Evolutionary conservation across 176 grass and related monocot genomes (phyloP).

Genomic region (Melocanna baccifera): DNA sequence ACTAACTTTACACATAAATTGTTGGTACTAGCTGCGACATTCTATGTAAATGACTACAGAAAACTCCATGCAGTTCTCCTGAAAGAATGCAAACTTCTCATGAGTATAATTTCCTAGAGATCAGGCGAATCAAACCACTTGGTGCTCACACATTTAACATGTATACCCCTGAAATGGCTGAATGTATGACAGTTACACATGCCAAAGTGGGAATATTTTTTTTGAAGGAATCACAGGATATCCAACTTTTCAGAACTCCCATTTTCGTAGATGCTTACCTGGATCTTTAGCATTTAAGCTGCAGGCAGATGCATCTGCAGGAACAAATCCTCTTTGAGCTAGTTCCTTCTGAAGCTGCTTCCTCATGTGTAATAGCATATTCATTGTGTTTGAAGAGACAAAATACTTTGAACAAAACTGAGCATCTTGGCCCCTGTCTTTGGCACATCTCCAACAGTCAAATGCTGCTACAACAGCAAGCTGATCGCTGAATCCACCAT

Average conservation of each 20-base stretch:
- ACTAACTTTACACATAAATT: neutral
- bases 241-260: neutral
- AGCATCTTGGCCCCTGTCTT: slow-evolving; percentile 70
- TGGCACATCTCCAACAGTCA: slow-evolving; percentile 83
- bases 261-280: slow-evolving; percentile 44
- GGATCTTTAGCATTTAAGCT: slow-evolving; percentile 86
- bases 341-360: slow-evolving; percentile 81
- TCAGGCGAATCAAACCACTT: neutral
- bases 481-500: slow-evolving; percentile 91
- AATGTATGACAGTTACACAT: neutral
- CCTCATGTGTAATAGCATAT: slow-evolving; percentile 83
- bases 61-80: neutral
- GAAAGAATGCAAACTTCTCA: neutral
- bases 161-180: neutral
- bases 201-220: neutral
- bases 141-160: neutral
- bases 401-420: slow-evolving; percentile 83
- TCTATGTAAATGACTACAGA: neutral
- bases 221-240: neutral
- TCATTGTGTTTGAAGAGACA: slow-evolving; percentile 74
- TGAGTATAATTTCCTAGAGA: neutral
- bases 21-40: neutral
- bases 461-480: slow-evolving; percentile 86
- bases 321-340: slow-evolving; percentile 76
- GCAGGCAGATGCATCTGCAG: slow-evolving; percentile 66